Conservation (phyloP, 1,284 basidiomycete genomes). For the Takashimella koratensis region DNA sequence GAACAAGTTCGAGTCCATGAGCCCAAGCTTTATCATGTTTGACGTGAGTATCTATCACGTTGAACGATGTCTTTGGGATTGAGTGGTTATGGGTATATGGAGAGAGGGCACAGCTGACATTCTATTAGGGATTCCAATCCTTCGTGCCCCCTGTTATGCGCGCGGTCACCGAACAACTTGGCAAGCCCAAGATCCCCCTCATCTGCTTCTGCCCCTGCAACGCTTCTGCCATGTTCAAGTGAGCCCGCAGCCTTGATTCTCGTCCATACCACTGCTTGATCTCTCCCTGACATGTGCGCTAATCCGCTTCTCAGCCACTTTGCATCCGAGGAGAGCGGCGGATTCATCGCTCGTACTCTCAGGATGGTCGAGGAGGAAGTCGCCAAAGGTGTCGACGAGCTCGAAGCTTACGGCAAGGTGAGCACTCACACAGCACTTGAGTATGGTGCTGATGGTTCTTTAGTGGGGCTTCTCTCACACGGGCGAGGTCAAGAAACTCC, state of each 20-base stretch:
- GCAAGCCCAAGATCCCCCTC: conserved; percentile 5
- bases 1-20: conserved; percentile 17
- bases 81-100: too few species aligned
- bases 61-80: too few species aligned
- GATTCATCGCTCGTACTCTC: conserved; percentile 2
- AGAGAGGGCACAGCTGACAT: too few species aligned
- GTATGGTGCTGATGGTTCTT: not conserved
- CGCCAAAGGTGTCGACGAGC: conserved; percentile 7
- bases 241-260: conserved; percentile 2
- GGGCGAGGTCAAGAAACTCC: conserved; percentile 10
- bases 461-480: conserved; percentile 5
- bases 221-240: conserved; percentile 15
- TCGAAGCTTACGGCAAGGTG: conserved; percentile 10
- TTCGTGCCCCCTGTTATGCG: conserved; percentile 17
- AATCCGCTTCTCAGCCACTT: conserved; percentile 5
- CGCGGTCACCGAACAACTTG: not conserved
- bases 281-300: not conserved
- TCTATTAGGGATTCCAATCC: conserved; percentile 18
- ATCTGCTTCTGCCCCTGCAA: conserved; percentile 16
- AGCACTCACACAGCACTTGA: not conserved
- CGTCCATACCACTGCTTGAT: not conserved
- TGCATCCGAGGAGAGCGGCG: conserved; percentile 9
- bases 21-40: conserved; percentile 14
- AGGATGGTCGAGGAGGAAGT: conserved; percentile 5
- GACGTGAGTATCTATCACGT: conserved; percentile 17